phyloP scores from a whole-genome alignment of 139 green algal species.

The Asterochloris sp. region DNA sequence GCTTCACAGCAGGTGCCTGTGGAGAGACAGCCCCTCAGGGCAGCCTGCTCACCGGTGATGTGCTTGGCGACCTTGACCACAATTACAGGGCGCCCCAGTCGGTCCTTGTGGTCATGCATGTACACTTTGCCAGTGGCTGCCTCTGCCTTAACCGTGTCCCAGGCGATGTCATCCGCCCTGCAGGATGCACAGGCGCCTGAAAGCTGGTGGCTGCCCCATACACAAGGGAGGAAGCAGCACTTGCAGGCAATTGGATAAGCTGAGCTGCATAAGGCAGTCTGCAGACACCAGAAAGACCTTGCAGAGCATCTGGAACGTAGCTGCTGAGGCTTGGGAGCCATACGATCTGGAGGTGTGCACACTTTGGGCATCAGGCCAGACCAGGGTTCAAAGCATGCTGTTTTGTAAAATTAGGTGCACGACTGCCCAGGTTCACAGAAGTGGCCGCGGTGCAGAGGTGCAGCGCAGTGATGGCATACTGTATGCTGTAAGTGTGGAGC shows the following conservation, averaged over 20 bases:
- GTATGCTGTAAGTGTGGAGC: background rate
- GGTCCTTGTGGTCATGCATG: slow-evolving; percentile 71
- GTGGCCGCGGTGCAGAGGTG: background rate
- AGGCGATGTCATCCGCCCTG: slow-evolving; percentile 52
- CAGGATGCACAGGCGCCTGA: background rate
- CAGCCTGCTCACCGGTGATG: slow-evolving; percentile 26
- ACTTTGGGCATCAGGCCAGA: too few species aligned
- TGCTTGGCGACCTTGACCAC: slow-evolving; percentile 66
- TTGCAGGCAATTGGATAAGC: too few species aligned
- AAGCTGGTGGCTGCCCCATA: background rate
- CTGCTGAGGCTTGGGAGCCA: too few species aligned
- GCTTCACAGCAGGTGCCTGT: background rate
- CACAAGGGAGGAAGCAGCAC: background rate
- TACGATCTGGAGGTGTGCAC: too few species aligned
- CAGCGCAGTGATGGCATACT: background rate
- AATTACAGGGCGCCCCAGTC: slow-evolving; percentile 77
- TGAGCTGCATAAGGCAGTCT: background rate
- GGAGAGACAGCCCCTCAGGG: background rate
- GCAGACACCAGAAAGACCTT: too few species aligned
- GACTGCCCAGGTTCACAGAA: too few species aligned
- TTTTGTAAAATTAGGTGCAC: too few species aligned
- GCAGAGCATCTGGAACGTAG: background rate
- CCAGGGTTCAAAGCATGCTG: too few species aligned
- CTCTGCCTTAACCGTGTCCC: slow-evolving; percentile 50
- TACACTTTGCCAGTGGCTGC: slow-evolving; percentile 81